Conservation (phyloP, 2,329 filamentous ascomycete species). For the Penicillium brasilianum region DNA sequence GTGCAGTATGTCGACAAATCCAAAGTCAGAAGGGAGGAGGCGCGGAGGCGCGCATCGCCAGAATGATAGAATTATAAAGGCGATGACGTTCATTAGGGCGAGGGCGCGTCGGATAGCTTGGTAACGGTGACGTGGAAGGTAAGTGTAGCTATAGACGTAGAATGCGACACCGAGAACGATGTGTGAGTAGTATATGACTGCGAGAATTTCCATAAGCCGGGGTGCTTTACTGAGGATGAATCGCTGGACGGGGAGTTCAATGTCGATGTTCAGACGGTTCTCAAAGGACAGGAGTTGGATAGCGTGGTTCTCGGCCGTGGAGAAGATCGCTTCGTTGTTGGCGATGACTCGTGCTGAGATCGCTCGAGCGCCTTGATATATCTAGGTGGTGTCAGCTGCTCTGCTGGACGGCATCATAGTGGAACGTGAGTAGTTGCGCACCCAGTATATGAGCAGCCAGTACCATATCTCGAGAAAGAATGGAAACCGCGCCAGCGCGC, state of each 20-base stretch:
- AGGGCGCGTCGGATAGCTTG: constrained; percentile 53
- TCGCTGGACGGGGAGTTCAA: constrained; percentile 49
- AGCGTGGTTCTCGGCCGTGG: constrained; percentile 48
- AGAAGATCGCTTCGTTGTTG: constrained; percentile 46
- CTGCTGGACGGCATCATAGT: too few relatives aligned
- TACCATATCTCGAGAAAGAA: constrained; percentile 43
- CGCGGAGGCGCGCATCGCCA: constrained; percentile 58
- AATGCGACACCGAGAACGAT: constrained; percentile 54
- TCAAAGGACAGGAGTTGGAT: constrained; percentile 50
- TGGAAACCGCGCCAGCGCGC: constrained; percentile 34
- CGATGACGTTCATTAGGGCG: constrained; percentile 55
- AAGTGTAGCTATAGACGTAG: constrained; percentile 56
- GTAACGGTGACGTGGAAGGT: constrained; percentile 47
- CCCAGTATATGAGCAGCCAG: constrained; percentile 42
- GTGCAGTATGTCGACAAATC: constrained; percentile 56
- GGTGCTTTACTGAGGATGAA: constrained; percentile 45
- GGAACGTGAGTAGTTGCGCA: constrained; percentile 10
- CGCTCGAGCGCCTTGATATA: constrained; percentile 54
- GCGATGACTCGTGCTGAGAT: constrained; percentile 50
- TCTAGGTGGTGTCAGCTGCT: constrained; percentile 18
- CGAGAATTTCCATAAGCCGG: constrained; percentile 48
- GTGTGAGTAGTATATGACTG: constrained; percentile 54
- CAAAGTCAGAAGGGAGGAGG: constrained; percentile 50
- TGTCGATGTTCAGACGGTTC: constrained; percentile 42
- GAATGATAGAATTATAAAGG: constrained; percentile 54